A percentile compares a stretch with the other conserved stretches of the same genome.
Evolutionary conservation across 2,329 filamentous ascomycete species (phyloP).

Genomic region (Ophiosphaerella narmari): DNA sequence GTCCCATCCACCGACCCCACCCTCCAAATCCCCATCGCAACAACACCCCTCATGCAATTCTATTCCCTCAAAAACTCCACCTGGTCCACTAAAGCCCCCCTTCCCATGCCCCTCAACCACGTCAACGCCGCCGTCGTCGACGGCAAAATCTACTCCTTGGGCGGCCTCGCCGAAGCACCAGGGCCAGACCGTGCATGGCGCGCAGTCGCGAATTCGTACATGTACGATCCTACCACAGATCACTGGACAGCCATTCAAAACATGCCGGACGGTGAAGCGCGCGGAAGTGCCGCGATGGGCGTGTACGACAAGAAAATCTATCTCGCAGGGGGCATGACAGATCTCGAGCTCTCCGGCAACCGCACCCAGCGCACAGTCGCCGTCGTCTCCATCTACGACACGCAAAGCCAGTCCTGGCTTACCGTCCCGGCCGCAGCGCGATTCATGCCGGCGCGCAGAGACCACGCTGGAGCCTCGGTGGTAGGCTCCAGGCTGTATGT

Average conservation of each 20-base stretch:
- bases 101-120: slow-evolving; percentile 31
- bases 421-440: slow-evolving; percentile 9
- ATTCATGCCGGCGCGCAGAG: slow-evolving; percentile 22
- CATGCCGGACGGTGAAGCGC: slow-evolving; percentile 8
- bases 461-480: slow-evolving; percentile 32
- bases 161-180: slow-evolving; percentile 19
- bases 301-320: slow-evolving; percentile 20
- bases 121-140: slow-evolving; percentile 25
- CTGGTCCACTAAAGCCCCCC: slow-evolving; percentile 20
- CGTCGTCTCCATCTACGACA: slow-evolving; percentile 25
- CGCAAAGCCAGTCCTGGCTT: slow-evolving; percentile 11
- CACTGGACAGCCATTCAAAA: slow-evolving; percentile 10
- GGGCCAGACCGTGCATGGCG: slow-evolving; percentile 11
- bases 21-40: slow-evolving; percentile 7
- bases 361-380: slow-evolving; percentile 10
- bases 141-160: slow-evolving; percentile 30
- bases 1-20: slow-evolving; percentile 8
- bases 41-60: slow-evolving; percentile 23
- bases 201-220: slow-evolving; percentile 12
- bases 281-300: slow-evolving; percentile 28
- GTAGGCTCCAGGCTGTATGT: slow-evolving; percentile 29
- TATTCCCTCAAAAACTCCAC: slow-evolving; percentile 22
- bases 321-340: slow-evolving; percentile 26
- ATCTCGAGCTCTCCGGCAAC: slow-evolving; percentile 9
- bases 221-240: slow-evolving; percentile 19